phyloP scores from a whole-genome alignment of 768 basidiomycete genomes.

The Cubamyces lactineus region DNA sequence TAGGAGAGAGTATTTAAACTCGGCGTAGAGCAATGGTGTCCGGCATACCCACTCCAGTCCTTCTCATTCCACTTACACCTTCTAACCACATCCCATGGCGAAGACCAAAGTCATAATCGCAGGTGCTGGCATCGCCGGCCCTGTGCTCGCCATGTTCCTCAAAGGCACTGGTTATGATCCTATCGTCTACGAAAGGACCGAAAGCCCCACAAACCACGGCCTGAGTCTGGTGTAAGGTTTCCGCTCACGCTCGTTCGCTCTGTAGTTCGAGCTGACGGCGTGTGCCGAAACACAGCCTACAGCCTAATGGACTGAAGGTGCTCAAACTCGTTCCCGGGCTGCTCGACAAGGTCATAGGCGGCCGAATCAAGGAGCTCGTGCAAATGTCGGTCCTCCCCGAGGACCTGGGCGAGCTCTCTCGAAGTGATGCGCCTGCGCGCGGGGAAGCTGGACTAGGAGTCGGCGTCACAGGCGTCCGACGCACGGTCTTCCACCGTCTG shows the following conservation, averaged over 20 bases:
- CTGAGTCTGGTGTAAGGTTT: conserved; percentile 38
- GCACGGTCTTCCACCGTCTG: conserved; percentile 36
- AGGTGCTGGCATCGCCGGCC: conserved; percentile 45
- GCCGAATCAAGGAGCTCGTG: not conserved
- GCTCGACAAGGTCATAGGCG: conserved; percentile 21
- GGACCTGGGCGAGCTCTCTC: conserved; percentile 35
- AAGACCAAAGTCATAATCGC: conserved; percentile 41
- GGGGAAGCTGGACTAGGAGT: conserved; percentile 30
- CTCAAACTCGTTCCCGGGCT: conserved; percentile 22
- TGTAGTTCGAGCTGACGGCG: too few relatives aligned
- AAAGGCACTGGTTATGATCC: conserved; percentile 43
- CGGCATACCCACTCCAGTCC: too few relatives aligned
- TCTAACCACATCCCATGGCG: not conserved
- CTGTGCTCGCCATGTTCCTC: conserved; percentile 44
- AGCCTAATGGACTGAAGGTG: conserved; percentile 24
- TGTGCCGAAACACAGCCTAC: conserved; percentile 1
- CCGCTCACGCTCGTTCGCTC: not conserved
- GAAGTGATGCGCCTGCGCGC: conserved; percentile 28
- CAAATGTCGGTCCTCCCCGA: conserved; percentile 26
- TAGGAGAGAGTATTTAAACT: too few relatives aligned
- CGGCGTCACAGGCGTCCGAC: conserved; percentile 37
- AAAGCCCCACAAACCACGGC: conserved; percentile 30
- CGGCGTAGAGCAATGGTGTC: too few relatives aligned
- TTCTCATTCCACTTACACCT: too few relatives aligned
- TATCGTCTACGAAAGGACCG: conserved; percentile 40